phyloP scores from a whole-genome alignment of 129 eudicot genomes.

The Flaveria robusta region DNA sequence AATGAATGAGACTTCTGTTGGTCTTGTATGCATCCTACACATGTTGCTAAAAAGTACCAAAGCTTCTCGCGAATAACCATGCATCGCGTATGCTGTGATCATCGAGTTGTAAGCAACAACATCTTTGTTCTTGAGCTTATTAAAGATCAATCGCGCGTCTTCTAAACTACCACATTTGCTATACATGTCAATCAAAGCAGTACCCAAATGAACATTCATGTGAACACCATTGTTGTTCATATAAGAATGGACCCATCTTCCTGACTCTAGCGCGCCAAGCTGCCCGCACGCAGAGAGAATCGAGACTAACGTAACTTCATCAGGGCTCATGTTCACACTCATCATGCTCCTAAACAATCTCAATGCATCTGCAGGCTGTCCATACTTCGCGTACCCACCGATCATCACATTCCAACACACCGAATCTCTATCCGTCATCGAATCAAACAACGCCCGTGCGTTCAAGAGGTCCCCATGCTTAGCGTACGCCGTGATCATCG shows the following conservation, averaged over 20 bases:
- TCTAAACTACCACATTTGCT: constrained; percentile 76
- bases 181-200: constrained; percentile 84
- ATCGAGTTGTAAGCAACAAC: constrained; percentile 69
- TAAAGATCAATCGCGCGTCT: constrained; percentile 58
- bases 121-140: constrained; percentile 55
- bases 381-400: constrained; percentile 70
- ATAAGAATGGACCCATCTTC: constrained; percentile 79
- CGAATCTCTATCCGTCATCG: constrained; percentile 53
- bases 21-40: constrained; percentile 36
- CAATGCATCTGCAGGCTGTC: constrained; percentile 64
- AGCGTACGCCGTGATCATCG: constrained; percentile 71
- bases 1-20: constrained; percentile 68
- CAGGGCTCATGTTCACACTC: constrained; percentile 38
- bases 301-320: constrained; percentile 63
- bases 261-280: constrained; percentile 73
- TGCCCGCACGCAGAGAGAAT: constrained; percentile 81
- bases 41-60: constrained; percentile 49
- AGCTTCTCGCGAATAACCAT: constrained; percentile 63
- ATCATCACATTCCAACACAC: constrained; percentile 94
- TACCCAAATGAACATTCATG: constrained; percentile 56
- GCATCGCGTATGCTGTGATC: constrained; percentile 75
- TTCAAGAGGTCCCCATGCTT: constrained; percentile 55
- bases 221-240: constrained; percentile 26
- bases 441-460: constrained; percentile 67
- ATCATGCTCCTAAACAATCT: constrained; percentile 58